A percentile compares a stretch with the other conserved stretches of the same genome.
Evolutionary conservation across 768 basidiomycete genomes (phyloP).

Genomic region (Leccinum variicolor): DNA sequence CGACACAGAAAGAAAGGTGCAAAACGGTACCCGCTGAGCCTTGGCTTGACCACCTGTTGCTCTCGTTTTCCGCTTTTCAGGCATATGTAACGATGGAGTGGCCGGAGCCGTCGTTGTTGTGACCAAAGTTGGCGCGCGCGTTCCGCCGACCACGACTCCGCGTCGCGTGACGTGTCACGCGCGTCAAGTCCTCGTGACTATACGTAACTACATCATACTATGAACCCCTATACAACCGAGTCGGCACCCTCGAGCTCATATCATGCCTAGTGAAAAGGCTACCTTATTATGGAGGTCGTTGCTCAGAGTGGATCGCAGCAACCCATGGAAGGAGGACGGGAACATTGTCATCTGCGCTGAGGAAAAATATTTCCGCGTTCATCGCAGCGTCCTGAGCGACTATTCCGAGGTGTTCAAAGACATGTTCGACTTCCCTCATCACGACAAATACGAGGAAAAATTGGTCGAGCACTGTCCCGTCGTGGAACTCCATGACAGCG

Average conservation of each 20-base stretch:
- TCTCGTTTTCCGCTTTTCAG: constrained; percentile 24
- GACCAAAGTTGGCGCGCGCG: background rate
- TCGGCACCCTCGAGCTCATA: background rate
- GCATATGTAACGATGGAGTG: constrained; percentile 13
- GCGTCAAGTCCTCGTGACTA: constrained; percentile 2
- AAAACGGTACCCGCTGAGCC: constrained; percentile 17
- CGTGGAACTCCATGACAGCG: constrained; percentile 13
- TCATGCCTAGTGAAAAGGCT: background rate
- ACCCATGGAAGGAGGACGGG: constrained; percentile 21
- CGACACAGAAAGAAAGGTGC: background rate
- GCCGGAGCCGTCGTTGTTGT: background rate
- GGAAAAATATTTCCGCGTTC: constrained; percentile 28
- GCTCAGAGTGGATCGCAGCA: background rate
- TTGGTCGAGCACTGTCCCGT: constrained; percentile 18
- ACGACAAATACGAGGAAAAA: background rate
- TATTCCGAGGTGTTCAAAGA: constrained; percentile 29
- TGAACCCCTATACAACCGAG: too few species aligned
- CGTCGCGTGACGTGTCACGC: constrained; percentile 28
- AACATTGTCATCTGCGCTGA: constrained; percentile 24
- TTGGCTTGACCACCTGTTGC: constrained; percentile 8
- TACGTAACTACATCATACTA: too few species aligned
- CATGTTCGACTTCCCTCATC: constrained; percentile 18
- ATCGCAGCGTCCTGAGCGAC: constrained; percentile 24
- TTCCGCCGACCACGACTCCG: constrained; percentile 2
- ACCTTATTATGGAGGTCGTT: too few species aligned